Percentiles rank a stretch among this genome's conserved stretches.
These are phyloP conservation scores for Cotoneaster glaucophyllus DNA, from an alignment of 306 rosid genomes.

Conservation along the genomic window DNA sequence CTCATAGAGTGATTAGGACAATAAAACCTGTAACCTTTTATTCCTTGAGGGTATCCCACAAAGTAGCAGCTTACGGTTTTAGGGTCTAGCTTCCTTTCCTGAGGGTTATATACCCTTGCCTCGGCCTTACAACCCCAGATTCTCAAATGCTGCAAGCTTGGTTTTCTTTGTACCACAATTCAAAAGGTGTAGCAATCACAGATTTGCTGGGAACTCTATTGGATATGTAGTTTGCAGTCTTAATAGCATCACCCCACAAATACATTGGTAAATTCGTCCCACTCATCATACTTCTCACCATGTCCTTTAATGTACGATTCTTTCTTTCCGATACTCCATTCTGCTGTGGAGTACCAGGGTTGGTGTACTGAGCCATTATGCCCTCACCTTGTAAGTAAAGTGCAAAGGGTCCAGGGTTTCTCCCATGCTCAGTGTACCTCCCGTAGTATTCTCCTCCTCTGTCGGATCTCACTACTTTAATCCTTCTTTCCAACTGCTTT, in stretches of 20 bases:
- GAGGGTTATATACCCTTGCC: neutral
- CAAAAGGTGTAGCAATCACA: too few species aligned
- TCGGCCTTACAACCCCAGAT: neutral
- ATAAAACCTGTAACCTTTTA: neutral
- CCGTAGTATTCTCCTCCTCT: neutral
- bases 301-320: too few species aligned
- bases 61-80: neutral
- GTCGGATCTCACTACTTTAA: neutral
- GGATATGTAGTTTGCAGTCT: too few species aligned
- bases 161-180: too few species aligned
- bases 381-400: neutral
- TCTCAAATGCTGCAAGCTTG: too few species aligned
- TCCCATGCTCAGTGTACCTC: too few species aligned
- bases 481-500: neutral
- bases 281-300: too few species aligned
- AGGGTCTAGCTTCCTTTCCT: neutral
- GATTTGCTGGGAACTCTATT: too few species aligned
- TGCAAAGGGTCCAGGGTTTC: neutral
- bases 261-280: too few species aligned
- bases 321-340: neutral
- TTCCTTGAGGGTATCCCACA: neutral
- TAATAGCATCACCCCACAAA: too few species aligned
- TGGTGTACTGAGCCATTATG: neutral
- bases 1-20: too few species aligned
- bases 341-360: neutral